These are phyloP conservation scores for Parascedosporium putredinis DNA, from an alignment of 2,329 filamentous ascomycete species.

Conservation along the genomic window DNA sequence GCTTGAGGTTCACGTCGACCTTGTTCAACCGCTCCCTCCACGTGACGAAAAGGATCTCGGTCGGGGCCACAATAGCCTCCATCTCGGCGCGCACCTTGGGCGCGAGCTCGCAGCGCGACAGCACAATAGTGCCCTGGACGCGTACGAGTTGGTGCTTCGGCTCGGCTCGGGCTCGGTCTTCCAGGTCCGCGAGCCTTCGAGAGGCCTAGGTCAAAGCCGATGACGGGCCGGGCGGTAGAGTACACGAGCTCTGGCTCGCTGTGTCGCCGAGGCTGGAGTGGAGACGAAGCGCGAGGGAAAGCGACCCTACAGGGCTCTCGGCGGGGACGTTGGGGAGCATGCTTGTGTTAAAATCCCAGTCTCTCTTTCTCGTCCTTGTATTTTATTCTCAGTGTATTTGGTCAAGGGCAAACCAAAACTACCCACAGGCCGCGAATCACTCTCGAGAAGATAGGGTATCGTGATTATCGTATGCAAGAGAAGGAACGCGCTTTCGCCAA, in stretches of 20 bases:
- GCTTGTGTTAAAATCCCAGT: background rate
- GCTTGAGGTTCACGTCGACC: background rate
- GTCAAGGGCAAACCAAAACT: too few relatives aligned
- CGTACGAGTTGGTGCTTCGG: conserved; percentile 1
- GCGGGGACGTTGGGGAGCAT: background rate
- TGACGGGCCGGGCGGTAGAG: background rate
- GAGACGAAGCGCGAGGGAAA: too few relatives aligned
- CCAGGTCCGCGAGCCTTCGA: background rate
- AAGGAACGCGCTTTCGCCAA: too few relatives aligned
- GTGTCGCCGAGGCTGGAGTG: background rate
- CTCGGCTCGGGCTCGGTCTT: background rate
- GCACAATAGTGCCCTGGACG: conserved; percentile 3
- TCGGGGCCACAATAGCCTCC: conserved; percentile 2
- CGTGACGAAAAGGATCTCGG: conserved; percentile 3
- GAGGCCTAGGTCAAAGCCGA: conserved; percentile 5
- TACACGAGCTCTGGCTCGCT: background rate
- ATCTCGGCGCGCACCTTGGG: background rate
- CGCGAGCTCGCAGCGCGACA: background rate
- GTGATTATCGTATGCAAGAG: too few relatives aligned
- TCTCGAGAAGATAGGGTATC: too few relatives aligned
- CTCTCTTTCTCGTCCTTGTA: too few relatives aligned
- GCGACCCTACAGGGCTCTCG: too few relatives aligned
- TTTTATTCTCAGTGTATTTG: too few relatives aligned
- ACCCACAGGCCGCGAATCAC: too few relatives aligned
- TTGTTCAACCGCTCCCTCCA: conserved; percentile 2